These are phyloP conservation scores for Anisodus acutangulus DNA, from an alignment of 257 asterid species.

Conservation along the genomic window DNA sequence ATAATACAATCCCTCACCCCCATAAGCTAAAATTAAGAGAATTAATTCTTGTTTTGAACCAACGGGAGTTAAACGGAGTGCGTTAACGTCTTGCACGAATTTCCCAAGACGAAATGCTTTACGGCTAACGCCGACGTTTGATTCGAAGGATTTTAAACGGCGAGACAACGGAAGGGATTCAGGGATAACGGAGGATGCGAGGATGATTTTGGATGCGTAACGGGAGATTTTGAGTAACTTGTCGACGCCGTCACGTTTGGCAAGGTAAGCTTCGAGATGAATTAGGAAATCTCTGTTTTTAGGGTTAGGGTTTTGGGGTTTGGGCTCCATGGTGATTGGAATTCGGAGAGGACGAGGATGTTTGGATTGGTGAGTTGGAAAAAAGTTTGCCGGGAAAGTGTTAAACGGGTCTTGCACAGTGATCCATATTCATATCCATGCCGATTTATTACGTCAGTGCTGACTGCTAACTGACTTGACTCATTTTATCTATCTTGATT, in stretches of 20 bases:
- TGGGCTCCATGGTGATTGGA: conserved; percentile 45
- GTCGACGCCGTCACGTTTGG: conserved; percentile 94
- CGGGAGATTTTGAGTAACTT: conserved; percentile 84
- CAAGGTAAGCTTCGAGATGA: conserved; percentile 77
- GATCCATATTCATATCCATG: neutral
- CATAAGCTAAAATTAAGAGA: conserved; percentile 56
- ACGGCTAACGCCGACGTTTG: conserved; percentile 85
- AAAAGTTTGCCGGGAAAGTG: neutral
- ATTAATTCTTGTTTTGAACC: conserved; percentile 37
- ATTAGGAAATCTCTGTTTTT: conserved; percentile 56
- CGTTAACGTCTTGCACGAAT: conserved; percentile 83
- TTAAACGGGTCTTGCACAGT: neutral
- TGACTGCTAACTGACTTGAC: neutral
- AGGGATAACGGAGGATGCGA: conserved; percentile 61
- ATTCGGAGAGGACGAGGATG: conserved; percentile 17
- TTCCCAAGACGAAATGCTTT: conserved; percentile 95
- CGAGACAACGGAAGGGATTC: conserved; percentile 35
- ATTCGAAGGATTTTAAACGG: conserved; percentile 83
- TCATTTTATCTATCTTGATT: neutral
- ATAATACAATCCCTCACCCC: conserved; percentile 88
- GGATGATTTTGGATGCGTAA: conserved; percentile 78
- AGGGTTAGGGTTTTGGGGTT: conserved; percentile 34
- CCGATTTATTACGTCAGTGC: neutral
- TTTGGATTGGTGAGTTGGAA: neutral
- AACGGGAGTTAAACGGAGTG: conserved; percentile 51